Evolutionary conservation across 73 alveolate species (phyloP), one percentile per base, ranked within the genome.

Genomic region (Symbiodinium pilosum): DNA sequence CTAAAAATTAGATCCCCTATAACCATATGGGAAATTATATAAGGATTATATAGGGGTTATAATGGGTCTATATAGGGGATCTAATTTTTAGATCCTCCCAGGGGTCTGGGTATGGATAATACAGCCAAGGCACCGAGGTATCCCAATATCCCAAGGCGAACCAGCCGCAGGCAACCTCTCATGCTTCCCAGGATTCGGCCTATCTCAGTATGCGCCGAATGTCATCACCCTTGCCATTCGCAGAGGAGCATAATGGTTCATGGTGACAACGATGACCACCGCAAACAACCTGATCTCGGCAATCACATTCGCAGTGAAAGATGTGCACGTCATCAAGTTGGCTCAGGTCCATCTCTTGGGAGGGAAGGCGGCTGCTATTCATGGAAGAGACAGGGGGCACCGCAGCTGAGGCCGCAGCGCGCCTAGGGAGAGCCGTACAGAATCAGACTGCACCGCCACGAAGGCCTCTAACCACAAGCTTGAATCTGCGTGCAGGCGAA

Each of bases 111-210:
- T n/a, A n/a, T n/a, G n/a, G n/a, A n/a, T n/a, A n/a, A n/a, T n/a
- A n/a, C n/a, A n/a, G 81, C 81, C 81, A 38, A 64, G 81, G 81
- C 38, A 28, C 81, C 0, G 51, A 32, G 24, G 88, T 28, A 30
- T 68, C 96, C 96, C 96, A 91, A 51, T 91, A 69, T 9, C 97
- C 97, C 83, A 91, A 43, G 4, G 97, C 97, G 34, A 91, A 91
- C 97, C 97, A 91, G 81, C 54, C 97, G 32, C 97, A 91, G 20
- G 97, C 97, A 30, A 91, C 97, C 97, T 91, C n/a, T 7, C 32
- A 21, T 47, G 59, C 14, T 47, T 18, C 41, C 68, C 38, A 41
- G 89, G 59, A 43, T 42, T n/a, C 38, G 34, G 16, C n/a, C 77
- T 86, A 34, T 40, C 81, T 36, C 6, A 86, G 6, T 16, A 30